Percentiles rank a stretch among this genome's conserved stretches.
Evolutionary conservation across 2,329 filamentous ascomycete species (phyloP).

Genomic region (Claviceps sp.): DNA sequence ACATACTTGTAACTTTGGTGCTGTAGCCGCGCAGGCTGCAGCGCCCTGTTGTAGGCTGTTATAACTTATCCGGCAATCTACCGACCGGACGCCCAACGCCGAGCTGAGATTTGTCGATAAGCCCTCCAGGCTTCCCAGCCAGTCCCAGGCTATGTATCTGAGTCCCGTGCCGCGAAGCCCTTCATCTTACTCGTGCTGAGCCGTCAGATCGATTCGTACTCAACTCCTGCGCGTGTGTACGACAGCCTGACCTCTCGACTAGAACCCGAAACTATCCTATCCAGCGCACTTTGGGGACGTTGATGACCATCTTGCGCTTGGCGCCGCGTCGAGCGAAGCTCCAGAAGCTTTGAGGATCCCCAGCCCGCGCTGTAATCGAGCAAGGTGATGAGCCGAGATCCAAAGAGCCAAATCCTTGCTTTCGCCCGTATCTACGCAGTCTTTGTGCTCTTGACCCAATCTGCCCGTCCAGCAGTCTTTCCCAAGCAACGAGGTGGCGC

Average conservation of each 20-base stretch:
- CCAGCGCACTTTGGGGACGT: background rate
- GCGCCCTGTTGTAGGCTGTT: background rate
- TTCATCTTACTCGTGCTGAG: background rate
- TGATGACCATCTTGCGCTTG: background rate
- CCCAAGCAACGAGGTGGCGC: constrained; percentile 14
- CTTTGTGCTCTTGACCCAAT: constrained; percentile 23
- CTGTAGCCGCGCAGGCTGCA: too few relatives aligned
- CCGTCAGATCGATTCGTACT: background rate
- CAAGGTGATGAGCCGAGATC: constrained; percentile 22
- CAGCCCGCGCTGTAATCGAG: background rate
- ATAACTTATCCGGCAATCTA: constrained; percentile 4
- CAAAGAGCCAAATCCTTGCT: constrained; percentile 22
- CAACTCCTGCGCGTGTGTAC: background rate
- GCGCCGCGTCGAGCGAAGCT: background rate
- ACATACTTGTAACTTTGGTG: too few relatives aligned
- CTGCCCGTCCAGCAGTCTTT: constrained; percentile 17
- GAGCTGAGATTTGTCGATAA: background rate
- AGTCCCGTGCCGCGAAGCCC: background rate
- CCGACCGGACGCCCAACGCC: background rate
- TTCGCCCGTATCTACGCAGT: constrained; percentile 22
- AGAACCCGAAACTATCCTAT: background rate
- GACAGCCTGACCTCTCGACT: background rate
- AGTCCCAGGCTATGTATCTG: too few relatives aligned
- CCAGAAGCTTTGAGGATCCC: background rate
- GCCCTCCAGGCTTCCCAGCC: background rate